Base-by-base conservation (phyloP, 75 land plant genomes). In the Adiantum capillusveneris region DNA sequence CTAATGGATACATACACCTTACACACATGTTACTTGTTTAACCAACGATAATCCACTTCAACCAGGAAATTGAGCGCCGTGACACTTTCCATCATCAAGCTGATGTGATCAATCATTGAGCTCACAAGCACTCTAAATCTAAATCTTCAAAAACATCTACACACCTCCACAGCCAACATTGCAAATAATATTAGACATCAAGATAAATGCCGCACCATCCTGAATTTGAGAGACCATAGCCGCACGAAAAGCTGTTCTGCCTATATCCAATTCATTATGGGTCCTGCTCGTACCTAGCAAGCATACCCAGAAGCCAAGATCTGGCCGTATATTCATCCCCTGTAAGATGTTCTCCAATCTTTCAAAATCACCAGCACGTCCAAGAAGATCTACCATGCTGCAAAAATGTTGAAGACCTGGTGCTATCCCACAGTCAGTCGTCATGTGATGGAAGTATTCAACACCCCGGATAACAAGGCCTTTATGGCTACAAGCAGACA, bases 351-450 rank as follows among this genome's bases (percentile, higher is more conserved):
- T 60, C 5, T 63, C 34, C 0, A 63, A 62, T 29, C 66, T 62
- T 18, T 41, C 24, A n/a, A 73, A 46, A 6, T 46, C 44, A 25
- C 65, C 64, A 1, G 59, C 70, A 49, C 74, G 56, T 27, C 69
- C 69, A 1, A 74, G 29, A 17, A 74, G 46, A 50, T 67, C 77
- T 36, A 74, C 77, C 66, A 68, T 55, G 43, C 14, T 41, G 9
- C 9, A 9, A 14, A 9, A 41, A 41, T 41, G 43, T 14, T 41
- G 9, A 9, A 41, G 9, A 41, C 43, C 14, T 14, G 12, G 59
- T 16, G 37, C 14, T 24, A 57, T 30, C 5, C 17, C 36, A 57
- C 30, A 57, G 12, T 30, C n/a, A 0, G 14, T 5, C 22, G 16
- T 26, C 62, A 59, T 59, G 13, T 16, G 21, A 24, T 59, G 20